Evolutionary conservation across 129 eudicot genomes (phyloP).

Genomic region (Tagetes erecta): DNA sequence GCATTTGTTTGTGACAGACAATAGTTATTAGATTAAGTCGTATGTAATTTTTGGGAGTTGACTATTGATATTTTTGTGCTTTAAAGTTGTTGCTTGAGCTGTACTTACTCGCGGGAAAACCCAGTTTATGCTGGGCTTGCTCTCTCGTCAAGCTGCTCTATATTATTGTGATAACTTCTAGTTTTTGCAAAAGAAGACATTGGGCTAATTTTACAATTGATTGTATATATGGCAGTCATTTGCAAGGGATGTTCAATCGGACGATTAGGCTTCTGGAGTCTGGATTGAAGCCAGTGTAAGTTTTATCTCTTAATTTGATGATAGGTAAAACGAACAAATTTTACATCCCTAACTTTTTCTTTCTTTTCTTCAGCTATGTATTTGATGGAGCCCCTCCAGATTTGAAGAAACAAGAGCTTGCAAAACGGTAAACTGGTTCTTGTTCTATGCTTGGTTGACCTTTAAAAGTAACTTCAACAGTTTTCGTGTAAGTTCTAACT

Average conservation of each 20-base stretch:
- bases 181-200: background rate
- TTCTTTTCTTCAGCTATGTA: constrained; percentile 56
- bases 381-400: constrained; percentile 98
- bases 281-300: constrained; percentile 96
- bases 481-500: background rate
- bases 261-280: constrained; percentile 94
- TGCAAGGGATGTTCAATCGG: constrained; percentile 94
- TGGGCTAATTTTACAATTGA: constrained; percentile 20
- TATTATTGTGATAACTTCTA: background rate
- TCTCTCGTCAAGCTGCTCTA: background rate
- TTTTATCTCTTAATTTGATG: constrained; percentile 7
- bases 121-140: background rate
- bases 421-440: constrained; percentile 57
- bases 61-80: background rate
- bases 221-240: constrained; percentile 57
- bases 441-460: background rate
- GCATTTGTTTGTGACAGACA: too few relatives aligned
- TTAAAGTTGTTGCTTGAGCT: background rate
- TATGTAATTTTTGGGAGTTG: too few relatives aligned
- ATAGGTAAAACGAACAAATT: constrained; percentile 35
- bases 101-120: background rate
- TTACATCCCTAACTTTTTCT: background rate
- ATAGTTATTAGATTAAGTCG: too few relatives aligned
- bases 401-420: constrained; percentile 93
- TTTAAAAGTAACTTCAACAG: background rate